phyloP scores from a whole-genome alignment of 306 rosid genomes.

The Styphnolobium japonicum region DNA sequence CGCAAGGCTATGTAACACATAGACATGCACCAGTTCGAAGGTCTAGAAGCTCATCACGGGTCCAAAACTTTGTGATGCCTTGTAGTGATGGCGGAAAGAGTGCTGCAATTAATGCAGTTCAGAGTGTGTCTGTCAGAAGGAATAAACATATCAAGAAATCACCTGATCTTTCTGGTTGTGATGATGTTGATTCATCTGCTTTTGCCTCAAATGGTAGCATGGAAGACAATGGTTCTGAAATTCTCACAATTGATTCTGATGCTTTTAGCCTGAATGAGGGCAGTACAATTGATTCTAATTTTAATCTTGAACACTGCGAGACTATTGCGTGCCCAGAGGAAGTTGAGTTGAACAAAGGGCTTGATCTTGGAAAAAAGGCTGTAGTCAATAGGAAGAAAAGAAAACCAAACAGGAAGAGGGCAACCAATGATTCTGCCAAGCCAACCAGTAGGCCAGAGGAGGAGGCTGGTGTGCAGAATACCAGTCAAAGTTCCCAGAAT shows the following conservation, averaged over 20 bases:
- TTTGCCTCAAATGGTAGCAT: slow-evolving; percentile 58
- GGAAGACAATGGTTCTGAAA: slow-evolving; percentile 73
- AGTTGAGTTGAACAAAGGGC: slow-evolving; percentile 54
- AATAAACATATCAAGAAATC: slow-evolving; percentile 56
- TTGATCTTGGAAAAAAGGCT: slow-evolving; percentile 64
- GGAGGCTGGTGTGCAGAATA: slow-evolving; percentile 45
- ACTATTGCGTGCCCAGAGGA: slow-evolving; percentile 58
- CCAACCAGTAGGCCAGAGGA: slow-evolving; percentile 39
- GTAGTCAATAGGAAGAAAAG: slow-evolving; percentile 77
- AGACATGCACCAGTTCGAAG: slow-evolving; percentile 47
- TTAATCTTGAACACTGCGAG: slow-evolving; percentile 52
- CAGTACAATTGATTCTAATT: slow-evolving; percentile 66
- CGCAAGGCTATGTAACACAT: slow-evolving; percentile 39
- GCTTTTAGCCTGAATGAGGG: slow-evolving; percentile 69
- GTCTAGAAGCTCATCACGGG: slow-evolving; percentile 70
- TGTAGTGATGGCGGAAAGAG: slow-evolving; percentile 38
- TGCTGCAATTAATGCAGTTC: slow-evolving; percentile 40
- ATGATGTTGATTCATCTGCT: slow-evolving; percentile 57
- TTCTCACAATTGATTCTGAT: slow-evolving; percentile 72
- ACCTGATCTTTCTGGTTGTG: slow-evolving; percentile 57
- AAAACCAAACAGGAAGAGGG: slow-evolving; percentile 77
- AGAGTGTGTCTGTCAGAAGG: slow-evolving; percentile 44
- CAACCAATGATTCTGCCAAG: slow-evolving; percentile 46
- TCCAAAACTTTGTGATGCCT: slow-evolving; percentile 36
- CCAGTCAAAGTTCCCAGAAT: slow-evolving; percentile 47